Evolutionary conservation across 495 filamentous ascomycete genomes (phyloP).

Genomic region (Penicillium turbatum): DNA sequence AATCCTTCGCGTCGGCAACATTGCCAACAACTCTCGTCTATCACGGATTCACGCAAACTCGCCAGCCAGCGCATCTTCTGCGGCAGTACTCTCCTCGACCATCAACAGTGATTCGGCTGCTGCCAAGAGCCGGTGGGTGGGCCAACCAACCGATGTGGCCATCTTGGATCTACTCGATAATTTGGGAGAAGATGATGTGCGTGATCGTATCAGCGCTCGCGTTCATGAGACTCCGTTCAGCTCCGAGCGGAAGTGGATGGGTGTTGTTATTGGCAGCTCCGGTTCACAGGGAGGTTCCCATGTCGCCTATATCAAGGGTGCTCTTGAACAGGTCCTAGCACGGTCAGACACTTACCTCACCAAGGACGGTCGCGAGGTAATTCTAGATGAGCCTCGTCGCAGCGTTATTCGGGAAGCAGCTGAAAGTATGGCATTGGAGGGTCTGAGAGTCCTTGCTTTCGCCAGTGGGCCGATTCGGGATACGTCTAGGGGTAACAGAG

Average conservation of each 20-base stretch:
- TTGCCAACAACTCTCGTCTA: constrained; percentile 90
- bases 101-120: constrained; percentile 56
- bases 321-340: constrained; percentile 79
- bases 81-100: constrained; percentile 73
- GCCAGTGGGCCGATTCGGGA: constrained; percentile 63
- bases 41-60: constrained; percentile 56
- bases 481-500: constrained; percentile 26
- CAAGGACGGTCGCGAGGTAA: constrained; percentile 78
- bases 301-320: constrained; percentile 90
- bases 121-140: constrained; percentile 84
- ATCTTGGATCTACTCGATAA: constrained; percentile 87
- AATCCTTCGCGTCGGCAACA: constrained; percentile 85
- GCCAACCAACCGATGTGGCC: constrained; percentile 95
- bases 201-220: constrained; percentile 74
- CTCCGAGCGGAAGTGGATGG: constrained; percentile 99
- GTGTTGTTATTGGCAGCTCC: constrained; percentile 69
- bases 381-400: constrained; percentile 73
- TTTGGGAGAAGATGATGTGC: constrained; percentile 84
- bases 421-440: constrained; percentile 84
- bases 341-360: constrained; percentile 89
- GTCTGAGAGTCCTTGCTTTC: constrained; percentile 88
- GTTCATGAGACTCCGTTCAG: constrained; percentile 88
- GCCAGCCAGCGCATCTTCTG: constrained; percentile 63
- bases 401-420: constrained; percentile 75
- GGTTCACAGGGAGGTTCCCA: constrained; percentile 48